These are phyloP conservation scores for Ogataea thermomethanolica DNA, from an alignment of 805 yeast species.

Conservation along the genomic window DNA sequence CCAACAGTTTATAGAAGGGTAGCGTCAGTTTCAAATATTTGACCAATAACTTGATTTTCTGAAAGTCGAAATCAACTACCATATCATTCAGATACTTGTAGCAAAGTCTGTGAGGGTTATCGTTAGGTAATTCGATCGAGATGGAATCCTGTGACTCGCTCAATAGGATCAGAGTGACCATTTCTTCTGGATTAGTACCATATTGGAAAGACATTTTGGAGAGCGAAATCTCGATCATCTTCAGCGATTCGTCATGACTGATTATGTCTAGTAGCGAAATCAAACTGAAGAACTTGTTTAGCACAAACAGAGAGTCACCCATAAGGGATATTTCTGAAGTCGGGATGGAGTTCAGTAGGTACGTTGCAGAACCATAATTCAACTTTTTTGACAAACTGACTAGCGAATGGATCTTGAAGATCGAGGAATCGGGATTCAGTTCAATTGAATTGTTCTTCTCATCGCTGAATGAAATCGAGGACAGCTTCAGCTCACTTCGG, in stretches of 20 bases:
- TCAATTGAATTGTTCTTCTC: conserved; percentile 24
- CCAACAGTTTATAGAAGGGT: conserved; percentile 25
- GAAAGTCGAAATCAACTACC: conserved; percentile 17
- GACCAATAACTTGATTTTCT: conserved; percentile 27
- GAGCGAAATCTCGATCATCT: conserved; percentile 28
- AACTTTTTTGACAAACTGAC: conserved; percentile 26
- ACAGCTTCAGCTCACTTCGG: conserved; percentile 23
- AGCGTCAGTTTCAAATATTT: conserved; percentile 30
- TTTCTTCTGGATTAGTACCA: conserved; percentile 26
- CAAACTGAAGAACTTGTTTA: conserved; percentile 29
- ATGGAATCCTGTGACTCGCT: conserved; percentile 22
- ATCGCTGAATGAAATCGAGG: conserved; percentile 26
- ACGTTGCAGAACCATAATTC: conserved; percentile 10
- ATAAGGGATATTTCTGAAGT: conserved; percentile 19
- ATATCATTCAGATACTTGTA: conserved; percentile 24
- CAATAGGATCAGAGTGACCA: conserved; percentile 25
- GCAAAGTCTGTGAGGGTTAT: conserved; percentile 31
- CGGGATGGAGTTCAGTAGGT: conserved; percentile 1
- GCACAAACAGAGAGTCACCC: conserved; percentile 24
- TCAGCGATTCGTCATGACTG: conserved; percentile 26
- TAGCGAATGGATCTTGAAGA: conserved; percentile 30
- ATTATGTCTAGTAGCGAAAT: conserved; percentile 30
- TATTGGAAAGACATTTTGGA: conserved; percentile 31
- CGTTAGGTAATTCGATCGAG: conserved; percentile 26
- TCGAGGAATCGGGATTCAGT: conserved; percentile 23